These are phyloP conservation scores for Centrapalus pauciflorus DNA, from an alignment of 129 eudicot genomes.

Conservation along the genomic window DNA sequence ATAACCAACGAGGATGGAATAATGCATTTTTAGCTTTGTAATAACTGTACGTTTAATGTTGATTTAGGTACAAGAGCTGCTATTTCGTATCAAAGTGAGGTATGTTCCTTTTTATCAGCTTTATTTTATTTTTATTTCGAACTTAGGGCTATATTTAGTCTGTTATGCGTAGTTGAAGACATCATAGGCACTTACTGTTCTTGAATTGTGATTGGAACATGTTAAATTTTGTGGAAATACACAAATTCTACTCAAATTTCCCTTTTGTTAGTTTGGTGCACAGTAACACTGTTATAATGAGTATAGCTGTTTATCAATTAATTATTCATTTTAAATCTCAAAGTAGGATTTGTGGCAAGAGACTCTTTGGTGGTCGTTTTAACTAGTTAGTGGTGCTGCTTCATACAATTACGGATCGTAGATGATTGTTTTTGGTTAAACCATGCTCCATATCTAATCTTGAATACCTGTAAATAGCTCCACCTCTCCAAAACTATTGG, in stretches of 20 bases:
- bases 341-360: not conserved
- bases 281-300: not conserved
- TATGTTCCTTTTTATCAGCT: conserved; percentile 7
- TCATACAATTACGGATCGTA: not conserved
- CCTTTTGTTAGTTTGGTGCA: not conserved
- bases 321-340: not conserved
- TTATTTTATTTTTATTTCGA: not conserved
- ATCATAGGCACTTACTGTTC: not conserved
- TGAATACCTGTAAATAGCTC: not conserved
- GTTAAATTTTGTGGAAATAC: not conserved
- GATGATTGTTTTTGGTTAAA: not conserved
- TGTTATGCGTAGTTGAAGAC: not conserved
- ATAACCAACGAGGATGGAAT: not conserved
- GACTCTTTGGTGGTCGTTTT: not conserved
- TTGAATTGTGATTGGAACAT: not conserved
- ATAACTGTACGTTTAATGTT: not conserved
- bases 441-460: not conserved
- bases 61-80: conserved; percentile 82
- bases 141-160: conserved; percentile 13
- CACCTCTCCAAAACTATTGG: not conserved
- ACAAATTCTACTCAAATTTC: not conserved
- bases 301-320: not conserved
- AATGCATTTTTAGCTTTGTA: not conserved
- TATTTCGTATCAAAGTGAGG: conserved; percentile 90
- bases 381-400: not conserved